Evolutionary conservation across 495 filamentous ascomycete species (phyloP).

Genomic region (Talaromyces liani): DNA sequence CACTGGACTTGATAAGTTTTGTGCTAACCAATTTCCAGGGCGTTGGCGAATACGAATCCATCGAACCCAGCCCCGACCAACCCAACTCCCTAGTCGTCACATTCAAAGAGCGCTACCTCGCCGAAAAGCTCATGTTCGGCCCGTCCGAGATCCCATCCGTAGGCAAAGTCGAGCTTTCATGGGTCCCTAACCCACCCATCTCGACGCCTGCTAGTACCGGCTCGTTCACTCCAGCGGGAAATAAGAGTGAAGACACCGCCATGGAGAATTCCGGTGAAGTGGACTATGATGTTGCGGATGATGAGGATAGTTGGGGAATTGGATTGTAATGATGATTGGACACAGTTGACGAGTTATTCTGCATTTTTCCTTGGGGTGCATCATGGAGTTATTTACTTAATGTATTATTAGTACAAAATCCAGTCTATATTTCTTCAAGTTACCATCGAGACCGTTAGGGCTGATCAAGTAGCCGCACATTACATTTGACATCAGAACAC

Average conservation of each 20-base stretch:
- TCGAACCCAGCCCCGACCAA: slow-evolving; percentile 55
- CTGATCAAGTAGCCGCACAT: too few species aligned
- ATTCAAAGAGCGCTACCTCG: slow-evolving; percentile 85
- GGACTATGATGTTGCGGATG: slow-evolving; percentile 48
- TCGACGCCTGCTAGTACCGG: slow-evolving; percentile 12
- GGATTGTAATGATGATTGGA: slow-evolving; percentile 6
- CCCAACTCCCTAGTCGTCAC: slow-evolving; percentile 56
- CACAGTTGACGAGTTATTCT: neutral
- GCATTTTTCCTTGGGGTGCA: neutral
- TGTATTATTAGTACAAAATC: neutral
- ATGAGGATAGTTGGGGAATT: slow-evolving; percentile 39
- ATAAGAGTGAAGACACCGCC: slow-evolving; percentile 27
- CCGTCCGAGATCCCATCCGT: slow-evolving; percentile 62
- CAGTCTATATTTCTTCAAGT: neutral
- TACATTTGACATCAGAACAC: too few species aligned
- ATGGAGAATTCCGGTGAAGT: slow-evolving; percentile 36
- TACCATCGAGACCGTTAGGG: too few species aligned
- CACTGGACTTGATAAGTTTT: neutral
- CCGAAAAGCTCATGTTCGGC: slow-evolving; percentile 75
- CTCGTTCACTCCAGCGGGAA: slow-evolving; percentile 17
- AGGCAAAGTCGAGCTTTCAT: slow-evolving; percentile 68
- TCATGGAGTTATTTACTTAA: neutral
- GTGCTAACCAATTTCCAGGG: slow-evolving; percentile 43
- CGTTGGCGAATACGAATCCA: slow-evolving; percentile 73
- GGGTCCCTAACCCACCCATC: slow-evolving; percentile 50